Percentiles rank a stretch among this genome's conserved stretches.
These are phyloP conservation scores for Gynandropsis gynandra DNA, from an alignment of 345 rosid species.

Conservation along the genomic window DNA sequence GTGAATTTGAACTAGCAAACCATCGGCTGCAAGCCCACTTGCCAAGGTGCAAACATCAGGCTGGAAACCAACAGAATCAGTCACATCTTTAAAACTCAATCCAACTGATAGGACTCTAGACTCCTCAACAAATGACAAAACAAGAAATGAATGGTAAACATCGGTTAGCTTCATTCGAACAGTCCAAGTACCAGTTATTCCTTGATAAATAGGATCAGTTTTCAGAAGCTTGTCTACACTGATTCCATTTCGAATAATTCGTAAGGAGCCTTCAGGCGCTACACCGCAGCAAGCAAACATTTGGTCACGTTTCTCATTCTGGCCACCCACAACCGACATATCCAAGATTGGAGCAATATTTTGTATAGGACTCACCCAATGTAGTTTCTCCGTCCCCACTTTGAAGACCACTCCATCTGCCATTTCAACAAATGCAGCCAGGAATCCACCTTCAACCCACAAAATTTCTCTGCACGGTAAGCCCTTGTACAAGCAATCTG, in stretches of 20 bases:
- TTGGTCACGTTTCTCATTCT: slow-evolving; percentile 83
- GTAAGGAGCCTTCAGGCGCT: slow-evolving; percentile 92
- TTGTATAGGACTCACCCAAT: slow-evolving; percentile 57
- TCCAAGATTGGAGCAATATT: slow-evolving; percentile 90
- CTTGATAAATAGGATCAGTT: slow-evolving; percentile 88
- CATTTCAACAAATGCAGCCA: slow-evolving; percentile 84
- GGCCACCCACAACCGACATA: slow-evolving; percentile 76
- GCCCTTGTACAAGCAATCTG: slow-evolving; percentile 78
- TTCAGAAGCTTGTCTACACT: slow-evolving; percentile 74
- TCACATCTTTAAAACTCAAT: slow-evolving; percentile 85
- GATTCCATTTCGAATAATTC: slow-evolving; percentile 81
- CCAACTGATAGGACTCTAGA: slow-evolving; percentile 94
- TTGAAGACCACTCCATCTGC: slow-evolving; percentile 85
- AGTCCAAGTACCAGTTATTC: slow-evolving; percentile 92
- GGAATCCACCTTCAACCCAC: slow-evolving; percentile 81
- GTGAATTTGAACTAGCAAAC: slow-evolving; percentile 83
- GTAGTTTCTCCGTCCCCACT: slow-evolving; percentile 60
- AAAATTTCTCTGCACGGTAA: slow-evolving; percentile 74
- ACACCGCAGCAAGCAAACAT: slow-evolving; percentile 95
- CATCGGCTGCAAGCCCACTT: slow-evolving; percentile 79
- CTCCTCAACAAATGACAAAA: slow-evolving; percentile 92
- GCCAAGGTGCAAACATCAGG: slow-evolving; percentile 93
- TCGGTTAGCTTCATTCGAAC: slow-evolving; percentile 64
- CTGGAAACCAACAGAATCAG: slow-evolving; percentile 90
- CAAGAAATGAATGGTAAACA: slow-evolving; percentile 85